phyloP scores from a whole-genome alignment of 352 stramenopile genomes.

The Phytopythium ostracodes region DNA sequence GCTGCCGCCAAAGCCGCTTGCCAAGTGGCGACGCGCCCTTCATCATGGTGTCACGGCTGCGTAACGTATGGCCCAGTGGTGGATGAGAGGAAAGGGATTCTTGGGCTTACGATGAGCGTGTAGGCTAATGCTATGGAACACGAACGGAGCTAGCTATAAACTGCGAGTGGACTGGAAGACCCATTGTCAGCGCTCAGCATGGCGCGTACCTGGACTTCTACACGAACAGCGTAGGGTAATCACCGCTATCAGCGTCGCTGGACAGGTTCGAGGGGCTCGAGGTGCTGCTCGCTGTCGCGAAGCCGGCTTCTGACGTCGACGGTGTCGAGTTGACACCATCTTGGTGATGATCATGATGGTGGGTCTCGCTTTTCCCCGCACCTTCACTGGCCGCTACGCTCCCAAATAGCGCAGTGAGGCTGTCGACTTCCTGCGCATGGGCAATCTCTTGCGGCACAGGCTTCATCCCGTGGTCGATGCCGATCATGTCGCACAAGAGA shows the following conservation, averaged over 20 bases:
- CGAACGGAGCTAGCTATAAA: background rate
- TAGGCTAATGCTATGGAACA: conserved; percentile 1
- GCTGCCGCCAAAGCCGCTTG: conserved; percentile 17
- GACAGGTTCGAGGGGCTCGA: background rate
- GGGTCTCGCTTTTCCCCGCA: background rate
- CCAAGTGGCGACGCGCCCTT: conserved; percentile 17
- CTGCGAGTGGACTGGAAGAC: too few relatives aligned
- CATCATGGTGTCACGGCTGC: background rate
- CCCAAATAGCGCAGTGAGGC: background rate
- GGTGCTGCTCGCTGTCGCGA: conserved; percentile 2
- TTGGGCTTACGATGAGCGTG: background rate
- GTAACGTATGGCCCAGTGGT: background rate
- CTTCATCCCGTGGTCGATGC: conserved; percentile 48
- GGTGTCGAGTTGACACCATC: background rate
- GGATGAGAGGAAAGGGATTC: background rate
- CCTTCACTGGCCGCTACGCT: background rate
- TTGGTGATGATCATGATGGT: background rate
- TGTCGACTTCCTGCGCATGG: background rate
- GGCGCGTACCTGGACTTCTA: background rate
- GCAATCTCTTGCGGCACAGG: conserved; percentile 7
- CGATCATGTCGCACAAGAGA: conserved; percentile 64
- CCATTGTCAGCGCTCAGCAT: background rate
- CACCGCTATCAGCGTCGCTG: conserved; percentile 2
- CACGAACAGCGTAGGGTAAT: background rate
- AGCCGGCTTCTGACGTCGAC: background rate